phyloP scores from a whole-genome alignment of 2,329 filamentous ascomycete species.

The Sclerotinia borealis region DNA sequence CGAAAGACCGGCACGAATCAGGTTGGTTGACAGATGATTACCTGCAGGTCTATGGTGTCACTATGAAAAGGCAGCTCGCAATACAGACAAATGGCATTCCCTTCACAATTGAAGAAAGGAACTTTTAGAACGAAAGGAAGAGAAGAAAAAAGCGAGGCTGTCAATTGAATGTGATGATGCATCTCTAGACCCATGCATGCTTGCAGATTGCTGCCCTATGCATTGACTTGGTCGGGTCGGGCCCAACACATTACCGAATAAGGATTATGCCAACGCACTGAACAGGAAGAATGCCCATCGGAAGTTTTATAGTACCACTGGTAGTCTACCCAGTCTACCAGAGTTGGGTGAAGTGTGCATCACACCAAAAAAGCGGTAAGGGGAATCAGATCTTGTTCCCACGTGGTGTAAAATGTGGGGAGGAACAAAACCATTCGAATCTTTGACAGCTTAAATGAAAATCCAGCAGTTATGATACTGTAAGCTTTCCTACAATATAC shows the following conservation, averaged over 20 bases:
- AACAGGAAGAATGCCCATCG: not conserved
- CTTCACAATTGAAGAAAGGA: not conserved
- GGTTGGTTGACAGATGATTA: not conserved
- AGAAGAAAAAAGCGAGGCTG: slow-evolving; percentile 10
- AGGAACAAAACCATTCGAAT: too few relatives aligned
- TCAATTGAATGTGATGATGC: slow-evolving; percentile 7
- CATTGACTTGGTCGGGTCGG: slow-evolving; percentile 3
- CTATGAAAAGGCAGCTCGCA: slow-evolving; percentile 4
- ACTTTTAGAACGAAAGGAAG: not conserved
- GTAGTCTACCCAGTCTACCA: not conserved
- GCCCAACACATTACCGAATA: slow-evolving; percentile 10
- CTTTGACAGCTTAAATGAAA: not conserved
- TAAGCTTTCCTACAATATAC: not conserved
- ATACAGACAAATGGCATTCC: slow-evolving; percentile 2
- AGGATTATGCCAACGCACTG: slow-evolving; percentile 10
- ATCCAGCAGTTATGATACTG: not conserved
- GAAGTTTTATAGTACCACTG: not conserved
- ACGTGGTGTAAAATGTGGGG: not conserved
- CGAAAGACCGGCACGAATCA: not conserved
- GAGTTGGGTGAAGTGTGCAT: not conserved
- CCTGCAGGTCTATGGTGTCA: slow-evolving; percentile 11
- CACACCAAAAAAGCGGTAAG: not conserved
- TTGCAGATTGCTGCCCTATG: slow-evolving; percentile 13
- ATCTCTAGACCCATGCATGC: not conserved
- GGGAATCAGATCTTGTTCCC: not conserved